A percentile compares a stretch with the other conserved stretches of the same genome.
Evolutionary conservation across 192 early-diverging fungal genomes (phyloP).

Genomic region (Coemansia sp.): DNA sequence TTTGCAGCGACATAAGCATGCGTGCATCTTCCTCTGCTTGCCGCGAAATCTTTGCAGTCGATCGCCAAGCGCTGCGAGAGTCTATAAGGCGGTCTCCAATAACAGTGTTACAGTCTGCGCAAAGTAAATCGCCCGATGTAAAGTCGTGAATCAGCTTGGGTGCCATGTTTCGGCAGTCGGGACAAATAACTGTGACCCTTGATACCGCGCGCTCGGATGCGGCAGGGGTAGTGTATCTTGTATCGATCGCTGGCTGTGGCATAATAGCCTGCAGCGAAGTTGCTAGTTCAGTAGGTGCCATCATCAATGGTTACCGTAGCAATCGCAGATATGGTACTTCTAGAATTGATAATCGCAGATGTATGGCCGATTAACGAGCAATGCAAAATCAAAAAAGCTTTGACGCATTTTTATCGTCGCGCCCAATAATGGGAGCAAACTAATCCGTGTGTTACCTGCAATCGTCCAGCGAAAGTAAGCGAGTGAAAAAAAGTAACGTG

Average conservation of each 20-base stretch:
- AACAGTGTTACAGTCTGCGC: conserved; percentile 86
- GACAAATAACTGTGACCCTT: conserved; percentile 57
- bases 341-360: background rate
- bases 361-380: background rate
- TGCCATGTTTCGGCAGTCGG: conserved; percentile 70
- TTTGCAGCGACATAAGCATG: conserved; percentile 55
- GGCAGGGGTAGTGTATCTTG: background rate
- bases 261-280: conserved; percentile 20
- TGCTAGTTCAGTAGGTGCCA: conserved; percentile 11
- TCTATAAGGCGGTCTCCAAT: conserved; percentile 88
- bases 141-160: conserved; percentile 93
- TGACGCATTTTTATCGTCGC: background rate
- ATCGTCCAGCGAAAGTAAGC: background rate
- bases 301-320: background rate
- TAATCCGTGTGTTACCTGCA: conserved; percentile 9
- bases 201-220: conserved; percentile 1
- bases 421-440: conserved; percentile 2
- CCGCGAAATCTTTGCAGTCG: background rate
- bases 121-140: conserved; percentile 82
- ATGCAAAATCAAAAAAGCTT: background rate
- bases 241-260: conserved; percentile 6
- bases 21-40: conserved; percentile 7
- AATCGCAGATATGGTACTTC: background rate
- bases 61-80: conserved; percentile 86
- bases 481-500: conserved; percentile 1